Base-by-base conservation (phyloP, 106 monocot species). In the Dioscorea alata region DNA sequence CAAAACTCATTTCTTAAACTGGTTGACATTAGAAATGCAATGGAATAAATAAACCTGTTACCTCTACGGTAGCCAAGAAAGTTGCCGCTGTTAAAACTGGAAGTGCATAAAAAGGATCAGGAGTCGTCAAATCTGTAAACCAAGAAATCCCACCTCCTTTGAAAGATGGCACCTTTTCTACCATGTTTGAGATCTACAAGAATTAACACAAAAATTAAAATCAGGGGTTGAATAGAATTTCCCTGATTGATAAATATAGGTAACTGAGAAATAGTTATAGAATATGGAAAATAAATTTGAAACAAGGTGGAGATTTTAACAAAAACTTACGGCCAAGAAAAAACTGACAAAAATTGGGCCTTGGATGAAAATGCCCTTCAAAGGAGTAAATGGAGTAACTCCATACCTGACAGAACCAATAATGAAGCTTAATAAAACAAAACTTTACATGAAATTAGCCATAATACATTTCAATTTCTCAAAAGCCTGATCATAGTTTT, bases 301-400 rank as follows among this genome's bases (percentile, higher is more conserved):
- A 28, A 28, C 28, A 28, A 28, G 28, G 6, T 8, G 10, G 42
- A 42, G 5, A 42, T 42, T 42, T 42, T 42, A 42, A 54, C 33
- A 20, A 49, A 35, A 70, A 78, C 87, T 82, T 85, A 99, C 99
- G 68, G 90, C 93, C 50, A 90, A 76, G 81, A 81, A 99, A 73
- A 99, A 99, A 60, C 99, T 92, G 73, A 99, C 84, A 65, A 99
- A 99, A 76, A 99, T 61, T 2, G 99, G 92, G 2, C 92, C 99
- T 80, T 90, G 90, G 69, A 99, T 88, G 18, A 99, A 74, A 52
- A 90, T 13, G 50, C 92, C 99, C 79, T 84, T 90, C 65, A 99
- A 65, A 68, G 99, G 99, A 61, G 92, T 75, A 61, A 90, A 87
- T 76, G 99, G 99, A 76, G 87, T 93, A 49, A 99, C 99, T 19